These are phyloP conservation scores for Pestalotiopsis sp. DNA, from an alignment of 2,329 filamentous ascomycete genomes.

Conservation along the genomic window DNA sequence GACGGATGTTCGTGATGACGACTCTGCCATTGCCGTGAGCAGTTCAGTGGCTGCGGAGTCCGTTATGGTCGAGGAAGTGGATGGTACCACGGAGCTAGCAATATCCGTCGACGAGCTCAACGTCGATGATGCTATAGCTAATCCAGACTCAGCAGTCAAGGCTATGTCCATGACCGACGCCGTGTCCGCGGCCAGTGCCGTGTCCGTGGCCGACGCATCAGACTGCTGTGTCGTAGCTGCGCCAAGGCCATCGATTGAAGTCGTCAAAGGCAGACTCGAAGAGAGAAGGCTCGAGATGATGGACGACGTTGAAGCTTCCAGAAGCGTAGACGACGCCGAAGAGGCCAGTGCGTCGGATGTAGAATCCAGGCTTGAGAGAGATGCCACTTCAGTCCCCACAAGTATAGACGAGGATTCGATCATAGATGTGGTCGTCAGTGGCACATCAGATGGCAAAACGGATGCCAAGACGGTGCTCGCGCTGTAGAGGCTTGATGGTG, in stretches of 20 bases:
- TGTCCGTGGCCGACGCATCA: neutral
- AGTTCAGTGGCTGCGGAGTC: neutral
- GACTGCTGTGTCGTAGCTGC: neutral
- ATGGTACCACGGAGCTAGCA: neutral
- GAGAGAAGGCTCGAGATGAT: neutral
- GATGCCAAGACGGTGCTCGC: slow-evolving; percentile 15
- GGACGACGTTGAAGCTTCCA: neutral
- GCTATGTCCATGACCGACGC: neutral
- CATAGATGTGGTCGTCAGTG: slow-evolving; percentile 8
- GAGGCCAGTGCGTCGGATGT: neutral
- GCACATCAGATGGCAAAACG: slow-evolving; percentile 5
- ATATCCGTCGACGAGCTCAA: neutral
- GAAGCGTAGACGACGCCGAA: neutral
- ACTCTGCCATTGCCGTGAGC: neutral
- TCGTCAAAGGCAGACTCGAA: neutral
- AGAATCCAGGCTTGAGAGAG: neutral
- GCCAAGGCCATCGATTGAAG: neutral
- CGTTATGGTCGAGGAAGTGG: neutral
- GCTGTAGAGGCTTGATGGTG: slow-evolving; percentile 19
- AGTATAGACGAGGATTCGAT: slow-evolving; percentile 12
- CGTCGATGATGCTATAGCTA: neutral
- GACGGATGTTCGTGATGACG: slow-evolving; percentile 7
- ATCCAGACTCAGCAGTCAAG: neutral
- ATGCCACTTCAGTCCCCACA: neutral
- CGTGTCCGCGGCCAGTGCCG: neutral